These are phyloP conservation scores for Hypoxylon sp. DNA, from an alignment of 2,329 filamentous ascomycete genomes.

Conservation along the genomic window DNA sequence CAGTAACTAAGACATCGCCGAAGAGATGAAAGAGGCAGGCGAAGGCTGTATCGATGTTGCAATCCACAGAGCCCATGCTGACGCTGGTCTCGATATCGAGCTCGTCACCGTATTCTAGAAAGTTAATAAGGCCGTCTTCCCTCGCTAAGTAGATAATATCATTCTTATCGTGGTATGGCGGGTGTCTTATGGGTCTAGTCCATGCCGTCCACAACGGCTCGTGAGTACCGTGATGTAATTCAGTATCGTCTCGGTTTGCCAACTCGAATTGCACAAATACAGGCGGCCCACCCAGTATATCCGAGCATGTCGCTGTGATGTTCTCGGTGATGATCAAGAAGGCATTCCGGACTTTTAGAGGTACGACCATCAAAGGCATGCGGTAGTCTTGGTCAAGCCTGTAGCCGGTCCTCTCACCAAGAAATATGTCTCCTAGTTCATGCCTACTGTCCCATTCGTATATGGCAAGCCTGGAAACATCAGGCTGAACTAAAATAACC, in stretches of 20 bases:
- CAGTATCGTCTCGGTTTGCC: conserved; percentile 51
- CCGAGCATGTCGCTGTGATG: conserved; percentile 64
- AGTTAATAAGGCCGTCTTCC: conserved; percentile 84
- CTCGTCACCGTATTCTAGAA: conserved; percentile 71
- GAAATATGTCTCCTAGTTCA: conserved; percentile 55
- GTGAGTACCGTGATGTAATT: conserved; percentile 56
- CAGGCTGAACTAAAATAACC: conserved; percentile 63
- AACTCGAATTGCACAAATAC: conserved; percentile 57
- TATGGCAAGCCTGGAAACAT: conserved; percentile 60
- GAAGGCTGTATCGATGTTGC: conserved; percentile 83
- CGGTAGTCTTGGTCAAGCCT: conserved; percentile 60
- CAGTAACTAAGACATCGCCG: conserved; percentile 81
- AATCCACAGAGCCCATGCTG: conserved; percentile 71
- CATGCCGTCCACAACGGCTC: conserved; percentile 81
- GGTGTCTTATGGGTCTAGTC: conserved; percentile 77
- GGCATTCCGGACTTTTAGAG: conserved; percentile 73
- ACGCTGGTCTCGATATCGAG: conserved; percentile 64
- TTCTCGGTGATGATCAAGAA: conserved; percentile 73
- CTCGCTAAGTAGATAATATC: conserved; percentile 88
- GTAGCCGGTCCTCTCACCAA: conserved; percentile 59
- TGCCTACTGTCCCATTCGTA: conserved; percentile 69
- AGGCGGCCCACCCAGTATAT: conserved; percentile 61
- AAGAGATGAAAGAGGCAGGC: conserved; percentile 74
- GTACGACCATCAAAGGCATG: conserved; percentile 75
- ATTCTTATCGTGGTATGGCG: conserved; percentile 66